Evolutionary conservation across 2,329 filamentous ascomycete genomes (phyloP).

Genomic region (Sclerotiophoma versabilis): DNA sequence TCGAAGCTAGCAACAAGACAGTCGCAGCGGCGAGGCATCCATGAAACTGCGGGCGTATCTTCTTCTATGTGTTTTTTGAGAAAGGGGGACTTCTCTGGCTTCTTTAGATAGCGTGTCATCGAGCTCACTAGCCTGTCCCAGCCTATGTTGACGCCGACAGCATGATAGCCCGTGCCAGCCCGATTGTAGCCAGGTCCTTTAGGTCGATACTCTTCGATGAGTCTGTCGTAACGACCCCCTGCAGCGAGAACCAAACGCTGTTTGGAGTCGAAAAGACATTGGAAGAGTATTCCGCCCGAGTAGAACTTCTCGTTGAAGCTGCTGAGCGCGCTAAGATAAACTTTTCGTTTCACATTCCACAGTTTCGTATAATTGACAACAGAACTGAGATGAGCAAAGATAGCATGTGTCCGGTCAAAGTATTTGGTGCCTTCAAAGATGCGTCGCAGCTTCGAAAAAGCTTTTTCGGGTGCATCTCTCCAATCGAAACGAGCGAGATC

Average conservation of each 20-base stretch:
- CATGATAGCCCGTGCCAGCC: constrained; percentile 63
- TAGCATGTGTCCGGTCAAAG: constrained; percentile 59
- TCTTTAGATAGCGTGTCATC: constrained; percentile 62
- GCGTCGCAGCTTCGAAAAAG: constrained; percentile 67
- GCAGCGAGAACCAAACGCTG: constrained; percentile 86
- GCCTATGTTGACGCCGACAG: constrained; percentile 89
- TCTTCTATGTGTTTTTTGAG: constrained; percentile 76
- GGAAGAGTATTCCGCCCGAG: constrained; percentile 79
- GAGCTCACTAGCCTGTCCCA: constrained; percentile 80
- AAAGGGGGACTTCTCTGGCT: constrained; percentile 58
- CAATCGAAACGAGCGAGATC: constrained; percentile 93
- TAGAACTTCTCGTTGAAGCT: constrained; percentile 95
- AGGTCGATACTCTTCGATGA: constrained; percentile 84
- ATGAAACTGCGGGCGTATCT: constrained; percentile 43
- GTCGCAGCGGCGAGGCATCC: constrained; percentile 70
- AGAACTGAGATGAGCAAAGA: constrained; percentile 79
- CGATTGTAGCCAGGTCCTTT: constrained; percentile 66
- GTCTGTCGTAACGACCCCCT: constrained; percentile 88
- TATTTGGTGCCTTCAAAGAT: constrained; percentile 64
- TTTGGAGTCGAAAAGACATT: constrained; percentile 87
- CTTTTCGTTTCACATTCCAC: constrained; percentile 76
- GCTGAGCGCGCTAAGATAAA: constrained; percentile 84
- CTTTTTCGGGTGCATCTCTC: constrained; percentile 75
- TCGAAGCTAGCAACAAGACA: constrained; percentile 91
- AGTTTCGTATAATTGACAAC: constrained; percentile 79